These are phyloP conservation scores for Colletotrichum sp. DNA, from an alignment of 2,329 filamentous ascomycete genomes.

Conservation along the genomic window DNA sequence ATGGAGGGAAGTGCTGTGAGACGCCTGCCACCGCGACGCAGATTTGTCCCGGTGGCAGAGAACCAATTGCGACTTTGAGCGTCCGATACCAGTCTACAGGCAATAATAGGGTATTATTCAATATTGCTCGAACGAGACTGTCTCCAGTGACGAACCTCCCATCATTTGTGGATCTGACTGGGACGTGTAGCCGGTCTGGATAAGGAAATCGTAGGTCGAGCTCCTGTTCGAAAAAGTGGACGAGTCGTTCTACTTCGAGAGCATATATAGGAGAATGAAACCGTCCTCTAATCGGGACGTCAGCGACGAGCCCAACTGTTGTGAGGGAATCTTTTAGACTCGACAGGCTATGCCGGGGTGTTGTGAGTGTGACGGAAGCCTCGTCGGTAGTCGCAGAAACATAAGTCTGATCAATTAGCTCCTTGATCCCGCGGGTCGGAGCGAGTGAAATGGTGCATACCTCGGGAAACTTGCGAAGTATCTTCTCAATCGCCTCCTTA, in stretches of 20 bases:
- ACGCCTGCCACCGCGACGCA: background rate
- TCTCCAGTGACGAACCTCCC: background rate
- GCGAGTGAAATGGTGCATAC: background rate
- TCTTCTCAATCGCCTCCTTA: background rate
- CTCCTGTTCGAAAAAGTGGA: background rate
- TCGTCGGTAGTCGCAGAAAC: background rate
- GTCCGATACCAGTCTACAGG: background rate
- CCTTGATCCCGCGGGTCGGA: background rate
- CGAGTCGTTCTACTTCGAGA: background rate
- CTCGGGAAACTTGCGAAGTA: background rate
- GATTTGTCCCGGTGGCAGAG: background rate
- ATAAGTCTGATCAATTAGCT: background rate
- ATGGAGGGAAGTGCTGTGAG: background rate
- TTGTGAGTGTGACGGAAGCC: background rate
- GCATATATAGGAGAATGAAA: background rate
- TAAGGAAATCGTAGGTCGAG: background rate
- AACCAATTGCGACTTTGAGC: background rate
- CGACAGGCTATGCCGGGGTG: background rate
- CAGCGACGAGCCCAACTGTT: background rate
- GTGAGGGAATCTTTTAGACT: background rate
- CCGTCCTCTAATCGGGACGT: background rate
- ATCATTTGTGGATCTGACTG: background rate
- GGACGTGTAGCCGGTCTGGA: background rate
- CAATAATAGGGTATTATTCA: background rate
- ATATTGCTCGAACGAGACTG: background rate